These are phyloP conservation scores for Flammula alnicola DNA, from an alignment of 1,284 basidiomycete species.

Conservation along the genomic window DNA sequence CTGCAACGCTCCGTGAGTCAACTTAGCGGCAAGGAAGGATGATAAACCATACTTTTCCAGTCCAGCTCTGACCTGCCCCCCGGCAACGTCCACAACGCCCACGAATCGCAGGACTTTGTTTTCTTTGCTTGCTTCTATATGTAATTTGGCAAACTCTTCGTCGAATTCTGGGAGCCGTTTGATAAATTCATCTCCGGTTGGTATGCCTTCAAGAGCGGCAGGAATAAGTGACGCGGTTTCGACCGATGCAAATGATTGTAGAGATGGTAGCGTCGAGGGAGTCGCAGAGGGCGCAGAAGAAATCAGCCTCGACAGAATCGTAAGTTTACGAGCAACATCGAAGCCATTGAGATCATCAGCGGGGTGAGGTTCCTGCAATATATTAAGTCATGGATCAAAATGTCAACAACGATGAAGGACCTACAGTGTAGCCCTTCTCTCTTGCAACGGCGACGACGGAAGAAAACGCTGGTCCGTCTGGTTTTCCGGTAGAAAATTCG, in stretches of 20 bases:
- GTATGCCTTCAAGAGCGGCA: slow-evolving; percentile 65
- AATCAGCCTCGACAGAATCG: slow-evolving; percentile 89
- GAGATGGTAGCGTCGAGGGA: slow-evolving; percentile 39
- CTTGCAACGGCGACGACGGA: slow-evolving; percentile 89
- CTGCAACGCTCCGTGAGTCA: slow-evolving; percentile 42
- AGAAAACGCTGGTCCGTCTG: slow-evolving; percentile 76
- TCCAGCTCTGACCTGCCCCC: slow-evolving; percentile 83
- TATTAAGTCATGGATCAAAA: not conserved
- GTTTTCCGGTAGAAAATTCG: slow-evolving; percentile 78
- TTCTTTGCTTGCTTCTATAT: slow-evolving; percentile 77
- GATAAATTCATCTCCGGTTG: slow-evolving; percentile 84
- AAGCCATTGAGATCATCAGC: slow-evolving; percentile 96
- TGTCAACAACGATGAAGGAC: slow-evolving; percentile 24
- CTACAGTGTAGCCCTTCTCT: slow-evolving; percentile 92
- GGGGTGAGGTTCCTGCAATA: slow-evolving; percentile 89
- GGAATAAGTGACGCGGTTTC: slow-evolving; percentile 89
- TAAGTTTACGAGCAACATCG: slow-evolving; percentile 96
- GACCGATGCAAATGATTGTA: slow-evolving; percentile 76
- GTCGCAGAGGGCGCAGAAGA: slow-evolving; percentile 38
- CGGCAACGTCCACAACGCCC: slow-evolving; percentile 88
- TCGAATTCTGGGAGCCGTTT: slow-evolving; percentile 85
- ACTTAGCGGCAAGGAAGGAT: slow-evolving; percentile 3
- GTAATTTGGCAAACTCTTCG: slow-evolving; percentile 75
- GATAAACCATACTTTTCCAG: slow-evolving; percentile 72
- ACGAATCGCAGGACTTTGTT: slow-evolving; percentile 92